Base-by-base conservation (phyloP, 345 rosid genomes). In the Lumnitzera littorea region DNA sequence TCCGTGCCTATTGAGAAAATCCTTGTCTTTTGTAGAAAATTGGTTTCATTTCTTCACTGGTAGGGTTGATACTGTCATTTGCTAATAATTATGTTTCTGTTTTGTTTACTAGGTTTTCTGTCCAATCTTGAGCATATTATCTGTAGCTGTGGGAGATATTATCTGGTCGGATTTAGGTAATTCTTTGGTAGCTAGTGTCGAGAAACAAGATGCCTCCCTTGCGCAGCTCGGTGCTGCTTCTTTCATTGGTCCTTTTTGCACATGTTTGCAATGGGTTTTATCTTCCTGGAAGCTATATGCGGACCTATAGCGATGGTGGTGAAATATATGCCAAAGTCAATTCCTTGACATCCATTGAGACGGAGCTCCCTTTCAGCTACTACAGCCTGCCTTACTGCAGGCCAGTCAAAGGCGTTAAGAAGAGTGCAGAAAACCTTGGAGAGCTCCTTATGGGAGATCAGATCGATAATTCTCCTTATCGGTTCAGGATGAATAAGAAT, bases 401-500 rank as follows among this genome's bases (percentile, higher is more conserved):
- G 61, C 76, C 80, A 14, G 11, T 14, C 0, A 72, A 10, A 0
- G 74, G 78, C 3, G 15, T 79, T 14, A 79, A 70, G 63, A 79
- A 68, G 36, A 79, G 84, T 60, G 80, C 80, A 0, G 84, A 79
- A 72, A 79, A 76, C 71, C 84, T 79, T 2, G 80, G 84, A 23
- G 80, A 79, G 67, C 84, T 76, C 52, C 80, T 79, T 20, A 76
- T 79, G 80, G 84, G 84, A 58, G 84, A 79, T 61, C 80, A 79
- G 57, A 79, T 79, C 11, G 84, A 76, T 51, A 79, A 76, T 70
- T 79, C 84, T 10, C 74, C 84, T 3, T 79, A 79, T 52, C 60
- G 70, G 53, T 79, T 79, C 66, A 60, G 64, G 46, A 79, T 79
- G 72, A 73, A 79, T 48, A 0, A 50, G 3, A 76, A 79, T 15